Percentiles rank a stretch among this genome's conserved stretches.
Conservation (phyloP, 768 basidiomycete genomes). For the Leucosporidium yakuticum region DNA sequence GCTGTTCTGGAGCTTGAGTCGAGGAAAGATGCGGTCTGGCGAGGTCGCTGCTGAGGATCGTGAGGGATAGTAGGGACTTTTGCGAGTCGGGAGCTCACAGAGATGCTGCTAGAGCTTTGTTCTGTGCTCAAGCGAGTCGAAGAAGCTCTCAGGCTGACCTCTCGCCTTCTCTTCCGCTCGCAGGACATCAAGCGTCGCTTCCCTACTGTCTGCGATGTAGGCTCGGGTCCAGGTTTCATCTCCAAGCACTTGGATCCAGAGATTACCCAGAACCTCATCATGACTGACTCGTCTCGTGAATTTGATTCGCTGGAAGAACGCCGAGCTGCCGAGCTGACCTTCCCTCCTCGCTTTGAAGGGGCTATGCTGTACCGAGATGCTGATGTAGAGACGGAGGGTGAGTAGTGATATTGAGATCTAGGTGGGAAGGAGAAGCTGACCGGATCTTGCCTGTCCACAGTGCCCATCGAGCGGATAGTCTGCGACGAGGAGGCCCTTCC, state of each 20-base stretch:
- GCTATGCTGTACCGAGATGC: constrained; percentile 67
- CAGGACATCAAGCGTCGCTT: constrained; percentile 91
- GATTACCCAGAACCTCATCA: constrained; percentile 63
- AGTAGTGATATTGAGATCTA: not conserved
- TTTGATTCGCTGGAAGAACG: not conserved
- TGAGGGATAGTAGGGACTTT: not conserved
- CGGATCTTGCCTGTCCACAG: constrained; percentile 46
- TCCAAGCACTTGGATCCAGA: constrained; percentile 68
- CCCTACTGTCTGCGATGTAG: constrained; percentile 71
- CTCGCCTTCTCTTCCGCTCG: not conserved
- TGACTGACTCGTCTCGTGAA: constrained; percentile 83
- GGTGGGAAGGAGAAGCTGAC: not conserved
- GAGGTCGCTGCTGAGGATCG: constrained; percentile 17
- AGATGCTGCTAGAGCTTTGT: not conserved
- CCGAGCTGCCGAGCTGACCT: not conserved
- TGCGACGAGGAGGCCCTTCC: constrained; percentile 80
- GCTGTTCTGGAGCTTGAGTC: not conserved
- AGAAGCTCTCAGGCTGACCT: not conserved
- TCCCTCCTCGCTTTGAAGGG: constrained; percentile 48
- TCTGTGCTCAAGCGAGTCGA: not conserved
- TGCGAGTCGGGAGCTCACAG: not conserved
- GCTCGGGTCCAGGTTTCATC: constrained; percentile 87
- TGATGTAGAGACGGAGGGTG: constrained; percentile 75
- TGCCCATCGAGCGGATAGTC: constrained; percentile 67
- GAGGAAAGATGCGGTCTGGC: not conserved